Evolutionary conservation across 2,329 filamentous ascomycete species (phyloP).

Genomic region (Penicillium sp.): DNA sequence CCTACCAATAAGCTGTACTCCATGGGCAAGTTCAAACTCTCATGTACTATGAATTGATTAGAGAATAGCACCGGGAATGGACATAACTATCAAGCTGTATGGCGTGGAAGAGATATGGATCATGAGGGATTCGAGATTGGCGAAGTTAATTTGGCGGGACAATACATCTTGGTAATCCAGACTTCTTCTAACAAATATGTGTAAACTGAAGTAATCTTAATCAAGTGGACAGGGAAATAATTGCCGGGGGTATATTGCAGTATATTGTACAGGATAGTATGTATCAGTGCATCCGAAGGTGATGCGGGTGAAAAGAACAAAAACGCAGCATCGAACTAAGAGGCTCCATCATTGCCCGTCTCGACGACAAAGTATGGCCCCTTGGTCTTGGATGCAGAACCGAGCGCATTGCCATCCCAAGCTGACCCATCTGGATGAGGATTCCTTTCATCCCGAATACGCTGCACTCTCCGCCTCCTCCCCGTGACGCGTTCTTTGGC

Average conservation of each 20-base stretch:
- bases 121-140: too few species aligned
- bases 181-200: neutral
- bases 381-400: slow-evolving; percentile 58
- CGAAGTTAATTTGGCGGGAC: too few species aligned
- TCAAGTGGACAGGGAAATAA: neutral
- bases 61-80: too few species aligned
- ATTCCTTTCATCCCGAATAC: slow-evolving; percentile 28
- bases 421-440: slow-evolving; percentile 42
- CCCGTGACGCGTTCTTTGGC: slow-evolving; percentile 41
- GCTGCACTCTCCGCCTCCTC: slow-evolving; percentile 45
- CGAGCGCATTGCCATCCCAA: slow-evolving; percentile 67
- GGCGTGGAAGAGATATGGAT: too few species aligned
- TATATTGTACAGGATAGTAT: neutral
- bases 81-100: too few species aligned
- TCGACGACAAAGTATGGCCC: slow-evolving; percentile 76
- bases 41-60: too few species aligned
- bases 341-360: slow-evolving; percentile 18
- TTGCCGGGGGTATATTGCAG: slow-evolving; percentile 1
- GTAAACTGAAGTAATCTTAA: neutral
- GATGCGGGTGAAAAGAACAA: neutral
- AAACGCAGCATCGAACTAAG: neutral
- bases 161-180: too few species aligned
- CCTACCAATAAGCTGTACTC: too few species aligned
- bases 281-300: neutral
- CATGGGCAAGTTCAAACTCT: too few species aligned